Evolutionary conservation across 2,329 filamentous ascomycete genomes (phyloP), one percentile per base, ranked within the genome.

Genomic region (Sporothrix sp.): DNA sequence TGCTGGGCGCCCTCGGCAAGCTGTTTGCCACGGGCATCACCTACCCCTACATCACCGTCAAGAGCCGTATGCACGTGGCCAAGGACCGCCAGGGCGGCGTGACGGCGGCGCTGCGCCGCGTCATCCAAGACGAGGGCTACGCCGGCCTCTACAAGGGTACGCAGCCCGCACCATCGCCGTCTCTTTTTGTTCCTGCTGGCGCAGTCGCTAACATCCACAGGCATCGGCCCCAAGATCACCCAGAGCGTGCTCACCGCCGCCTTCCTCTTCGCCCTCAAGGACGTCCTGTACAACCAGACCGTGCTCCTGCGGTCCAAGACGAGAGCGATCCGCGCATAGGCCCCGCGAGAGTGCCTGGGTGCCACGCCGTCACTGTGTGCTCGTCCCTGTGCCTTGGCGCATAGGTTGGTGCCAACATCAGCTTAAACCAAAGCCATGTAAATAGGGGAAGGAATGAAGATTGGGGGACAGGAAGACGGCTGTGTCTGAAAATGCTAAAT

Each of bases 41-140:
- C 6, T 98, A 98, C 68, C 93, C 93, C 10, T 98, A 98, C 66
- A 97, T 98, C 66, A 98, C 93, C 4, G 85, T 98, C 62, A 98
- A 98, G 82, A 95, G 89, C 69, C 81, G 88, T 65, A 95, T 95
- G 81, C 93, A 98, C 66, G 88, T 98, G 54, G 88, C 90, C 25
- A 85, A 85, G 68, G 85, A 94, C 69, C 49, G 48, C 40, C 32
- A n/a, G 32, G 54, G 44, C 46, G 85, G 84, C 58, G 85, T 96
- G 76, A 75, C 82, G 48, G 78, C 82, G 58, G 86, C 82, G 42
- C 78, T 98, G 63, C 81, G 76, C 63, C 78, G 84, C 54, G 90
- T 97, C 54, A 76, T 96, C 54, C 77, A 72, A 57, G 87, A 96
- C 63, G 91, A 97, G 69, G 93, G 93, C n/a, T 95, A 89, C 63